Conservation (phyloP, 176 grass and related monocot species). For the Oryza punctata region DNA sequence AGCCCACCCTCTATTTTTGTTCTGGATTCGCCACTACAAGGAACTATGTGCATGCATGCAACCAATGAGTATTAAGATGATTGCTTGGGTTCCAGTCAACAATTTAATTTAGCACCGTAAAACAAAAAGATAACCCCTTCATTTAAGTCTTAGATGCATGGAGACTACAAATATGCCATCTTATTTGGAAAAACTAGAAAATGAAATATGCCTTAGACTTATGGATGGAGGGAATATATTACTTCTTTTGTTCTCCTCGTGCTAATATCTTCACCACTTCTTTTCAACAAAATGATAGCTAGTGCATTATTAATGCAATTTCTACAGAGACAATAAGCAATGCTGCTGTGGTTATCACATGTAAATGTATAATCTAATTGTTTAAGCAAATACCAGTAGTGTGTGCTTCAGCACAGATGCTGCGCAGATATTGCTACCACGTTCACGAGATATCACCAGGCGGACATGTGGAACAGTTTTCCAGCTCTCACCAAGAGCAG, state of each 20-base stretch:
- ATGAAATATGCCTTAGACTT: no score
- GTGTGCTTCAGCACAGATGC: slow-evolving; percentile 68
- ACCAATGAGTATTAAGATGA: no score
- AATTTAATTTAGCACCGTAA: no score
- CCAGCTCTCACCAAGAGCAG: slow-evolving; percentile 70
- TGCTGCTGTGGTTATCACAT: background rate
- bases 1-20: no score
- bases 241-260: background rate
- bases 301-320: background rate
- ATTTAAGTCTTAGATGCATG: no score
- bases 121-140: no score
- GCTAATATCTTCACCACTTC: background rate
- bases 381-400: slow-evolving; percentile 46
- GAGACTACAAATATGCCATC: no score
- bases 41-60: no score
- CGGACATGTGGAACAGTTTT: slow-evolving; percentile 68
- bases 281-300: background rate
- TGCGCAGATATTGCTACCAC: slow-evolving; percentile 44
- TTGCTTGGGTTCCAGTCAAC: no score
- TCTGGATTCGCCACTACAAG: no score
- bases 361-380: slow-evolving; percentile 8
- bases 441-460: slow-evolving; percentile 47
- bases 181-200: no score
- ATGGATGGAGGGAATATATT: background rate
- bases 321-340: slow-evolving; percentile 23